phyloP scores from a whole-genome alignment of 352 stramenopile species.

The Phytophthora pini region DNA sequence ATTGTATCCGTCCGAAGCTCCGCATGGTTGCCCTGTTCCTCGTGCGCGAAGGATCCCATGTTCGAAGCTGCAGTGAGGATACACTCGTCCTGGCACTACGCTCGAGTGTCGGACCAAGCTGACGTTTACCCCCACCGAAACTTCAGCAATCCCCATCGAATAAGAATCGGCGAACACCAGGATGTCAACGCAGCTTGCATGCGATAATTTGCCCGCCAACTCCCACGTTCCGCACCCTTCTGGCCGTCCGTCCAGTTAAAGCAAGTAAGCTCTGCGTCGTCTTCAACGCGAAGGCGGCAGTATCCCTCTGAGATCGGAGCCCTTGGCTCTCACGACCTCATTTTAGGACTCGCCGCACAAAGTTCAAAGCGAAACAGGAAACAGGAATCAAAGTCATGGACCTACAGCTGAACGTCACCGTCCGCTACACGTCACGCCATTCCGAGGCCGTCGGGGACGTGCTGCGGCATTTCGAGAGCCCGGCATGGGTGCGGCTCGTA shows the following conservation, averaged over 20 bases:
- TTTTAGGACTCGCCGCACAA: conserved; percentile 16
- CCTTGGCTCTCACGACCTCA: conserved; percentile 12
- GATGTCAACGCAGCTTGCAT: conserved; percentile 36
- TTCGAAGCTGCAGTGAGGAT: conserved; percentile 14
- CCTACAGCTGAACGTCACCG: conserved; percentile 26
- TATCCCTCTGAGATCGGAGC: conserved; percentile 9
- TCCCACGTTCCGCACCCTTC: conserved; percentile 26
- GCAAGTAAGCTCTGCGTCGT: conserved; percentile 5
- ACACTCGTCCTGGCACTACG: conserved; percentile 23
- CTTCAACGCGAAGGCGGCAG: conserved; percentile 12
- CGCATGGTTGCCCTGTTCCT: conserved; percentile 6
- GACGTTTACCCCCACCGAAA: conserved; percentile 18
- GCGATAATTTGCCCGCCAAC: conserved; percentile 26
- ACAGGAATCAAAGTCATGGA: conserved; percentile 22
- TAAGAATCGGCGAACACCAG: conserved; percentile 27
- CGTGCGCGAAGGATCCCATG: conserved; percentile 11
- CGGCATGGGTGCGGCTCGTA: conserved; percentile 24
- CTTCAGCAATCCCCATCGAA: conserved; percentile 20
- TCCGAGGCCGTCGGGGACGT: conserved; percentile 18
- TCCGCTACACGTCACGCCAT: conserved; percentile 7
- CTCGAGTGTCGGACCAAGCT: conserved; percentile 3
- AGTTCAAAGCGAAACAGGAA: conserved; percentile 6
- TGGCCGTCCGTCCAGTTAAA: conserved; percentile 15
- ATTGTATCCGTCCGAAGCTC: neutral
- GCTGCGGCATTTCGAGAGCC: conserved; percentile 25